Base-by-base conservation (phyloP, 148 eudicot genomes). In the Rhododendron simsii region DNA sequence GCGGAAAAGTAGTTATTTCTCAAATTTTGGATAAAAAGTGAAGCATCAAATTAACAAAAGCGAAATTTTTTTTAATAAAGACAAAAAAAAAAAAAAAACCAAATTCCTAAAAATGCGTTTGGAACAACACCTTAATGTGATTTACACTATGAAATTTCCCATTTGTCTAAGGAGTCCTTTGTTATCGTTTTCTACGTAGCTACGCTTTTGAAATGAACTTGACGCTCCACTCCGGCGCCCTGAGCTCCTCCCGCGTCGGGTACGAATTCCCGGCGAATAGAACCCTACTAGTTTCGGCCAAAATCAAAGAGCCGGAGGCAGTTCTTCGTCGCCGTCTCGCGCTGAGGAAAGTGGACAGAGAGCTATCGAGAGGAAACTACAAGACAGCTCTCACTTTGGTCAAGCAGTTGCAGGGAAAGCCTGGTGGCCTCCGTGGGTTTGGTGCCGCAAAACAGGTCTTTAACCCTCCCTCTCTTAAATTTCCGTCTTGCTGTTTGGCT, bases 361-460 rank as follows among this genome's bases (percentile, higher is more conserved):
- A 81, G 87, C 86, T 87, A 1, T 81, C 83, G n/a, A 86, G 73
- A 48, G 78, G 88, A 37, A 87, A 89, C 63, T 18, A 87, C 33
- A 89, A 89, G 73, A 13, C 77, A 35, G 88, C 89, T 61, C 71
- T 89, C 37, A 50, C 82, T 67, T 57, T 87, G 45, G 83, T 87
- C 39, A 89, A 82, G 83, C 85, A 53, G n/a, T 73, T 82, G 84
- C 85, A 85, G 80, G 85, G 87, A 3, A 87, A 77, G 26, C 83
- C 86, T 20, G 90, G 87, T 23, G 89, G 84, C 14, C 87, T 89
- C 65, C 87, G 77, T 12, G 91, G 91, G 21, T 89, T 87, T 63
- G 89, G 87, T n/a, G 77, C 85, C 39, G 89, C 87, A 87, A 87
- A 87, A 35, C 87, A 86, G 90, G 88, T 78, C 41, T 30, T 33